Base-by-base conservation (phyloP, 176 grass and related monocot genomes). In the Aegilops speltoides region DNA sequence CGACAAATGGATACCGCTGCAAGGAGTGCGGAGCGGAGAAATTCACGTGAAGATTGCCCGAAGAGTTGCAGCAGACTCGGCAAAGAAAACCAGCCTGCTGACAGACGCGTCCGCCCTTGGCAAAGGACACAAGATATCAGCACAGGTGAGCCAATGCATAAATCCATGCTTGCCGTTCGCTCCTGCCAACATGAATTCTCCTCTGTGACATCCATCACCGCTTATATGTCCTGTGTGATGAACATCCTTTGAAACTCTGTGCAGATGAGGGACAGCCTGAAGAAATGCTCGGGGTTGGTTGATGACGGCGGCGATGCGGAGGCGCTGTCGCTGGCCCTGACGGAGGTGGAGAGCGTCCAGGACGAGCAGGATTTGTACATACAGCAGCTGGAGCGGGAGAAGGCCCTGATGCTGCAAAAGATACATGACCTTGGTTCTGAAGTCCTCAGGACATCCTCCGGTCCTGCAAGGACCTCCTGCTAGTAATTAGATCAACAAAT, bases 1-100 rank as follows among this genome's bases (percentile, higher is more conserved):
- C 1, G 87, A 94, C 29, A 94, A 91, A 73, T 99, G 97, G 97
- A 91, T 99, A 84, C 90, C 89, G 0, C 94, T 99, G 33, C 92
- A 96, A 94, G 94, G 92, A 22, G 92, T 93, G 67, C 94, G 67
- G 84, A 96, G 68, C 5, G 92, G 97, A 62, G 90, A 99, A 77
- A 91, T 99, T 54, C 90, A 84, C 71, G 90, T 96, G 8, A 91
- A 89, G 43, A 89, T 99, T 19, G 46, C 81, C 1, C 84, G 94
- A 37, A 91, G 75, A 56, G 45, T 84, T 3, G 79, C 79, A 6
- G 33, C 36, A 1, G 83, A 91, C 57, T 40, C 90, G 2, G 76
- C 82, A 64, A 96, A 92, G 64, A 93, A 71, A 73, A 28, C 54
- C 22, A 62, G 73, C 76, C 43, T 82, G 2, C 85, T 81, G 74